phyloP scores from a whole-genome alignment of 2,329 filamentous ascomycete genomes.

The Camillea tinctor region DNA sequence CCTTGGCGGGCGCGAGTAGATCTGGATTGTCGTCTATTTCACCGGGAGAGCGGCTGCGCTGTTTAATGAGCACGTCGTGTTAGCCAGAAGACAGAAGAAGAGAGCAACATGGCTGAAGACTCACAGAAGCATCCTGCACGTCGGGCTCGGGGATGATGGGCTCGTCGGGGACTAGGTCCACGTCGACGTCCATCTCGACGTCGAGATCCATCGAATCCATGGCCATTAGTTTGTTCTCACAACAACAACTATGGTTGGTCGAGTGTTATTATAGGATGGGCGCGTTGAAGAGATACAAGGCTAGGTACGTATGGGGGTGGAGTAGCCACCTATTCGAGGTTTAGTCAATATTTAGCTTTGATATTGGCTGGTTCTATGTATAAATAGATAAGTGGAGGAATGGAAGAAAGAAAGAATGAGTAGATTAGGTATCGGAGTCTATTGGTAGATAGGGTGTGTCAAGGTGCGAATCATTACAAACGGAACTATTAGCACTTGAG shows the following conservation, averaged over 20 bases:
- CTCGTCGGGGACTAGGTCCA: constrained; percentile 47
- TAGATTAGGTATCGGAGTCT: background rate
- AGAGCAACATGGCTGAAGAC: constrained; percentile 13
- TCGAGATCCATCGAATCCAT: constrained; percentile 62
- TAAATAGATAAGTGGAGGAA: background rate
- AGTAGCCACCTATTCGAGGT: too few species aligned
- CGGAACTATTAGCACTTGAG: too few species aligned
- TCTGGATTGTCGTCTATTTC: constrained; percentile 39
- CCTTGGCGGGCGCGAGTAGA: constrained; percentile 54
- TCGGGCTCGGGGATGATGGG: constrained; percentile 33
- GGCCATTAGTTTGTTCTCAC: constrained; percentile 6
- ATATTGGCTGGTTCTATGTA: background rate
- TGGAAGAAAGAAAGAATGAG: too few species aligned
- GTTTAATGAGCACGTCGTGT: background rate
- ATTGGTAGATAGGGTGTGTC: background rate
- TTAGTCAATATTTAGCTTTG: background rate
- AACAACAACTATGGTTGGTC: background rate
- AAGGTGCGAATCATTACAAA: too few species aligned
- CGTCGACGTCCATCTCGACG: constrained; percentile 69
- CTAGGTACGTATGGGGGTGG: background rate
- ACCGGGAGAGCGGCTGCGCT: constrained; percentile 39
- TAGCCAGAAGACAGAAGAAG: background rate
- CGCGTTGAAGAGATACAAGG: background rate
- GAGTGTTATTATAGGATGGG: background rate
- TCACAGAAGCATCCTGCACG: constrained; percentile 31